A percentile compares a stretch with the other conserved stretches of the same genome.
Evolutionary conservation across 192 early-diverging fungal species (phyloP).

Genomic region (Allomyces macrogynus): DNA sequence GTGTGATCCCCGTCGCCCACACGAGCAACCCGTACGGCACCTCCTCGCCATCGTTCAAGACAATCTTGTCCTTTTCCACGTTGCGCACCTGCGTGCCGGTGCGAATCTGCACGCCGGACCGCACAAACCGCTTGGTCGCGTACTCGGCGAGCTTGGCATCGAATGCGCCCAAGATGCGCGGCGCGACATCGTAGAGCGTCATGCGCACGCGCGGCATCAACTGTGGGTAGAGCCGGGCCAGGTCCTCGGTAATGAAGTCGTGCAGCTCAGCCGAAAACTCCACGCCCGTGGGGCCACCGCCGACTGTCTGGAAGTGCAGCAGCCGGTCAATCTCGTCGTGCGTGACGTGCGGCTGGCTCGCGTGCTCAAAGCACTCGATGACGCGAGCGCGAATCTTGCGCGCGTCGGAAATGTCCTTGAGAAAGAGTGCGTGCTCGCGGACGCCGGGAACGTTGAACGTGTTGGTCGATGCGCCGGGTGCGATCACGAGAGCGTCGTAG

Average conservation of each 20-base stretch:
- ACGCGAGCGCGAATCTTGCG: constrained; percentile 58
- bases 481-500: constrained; percentile 67
- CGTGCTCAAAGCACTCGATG: constrained; percentile 40
- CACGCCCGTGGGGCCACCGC: constrained; percentile 68
- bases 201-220: constrained; percentile 11
- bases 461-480: constrained; percentile 58
- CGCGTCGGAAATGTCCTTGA: constrained; percentile 72
- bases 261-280: constrained; percentile 58
- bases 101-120: constrained; percentile 52
- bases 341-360: constrained; percentile 40
- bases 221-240: background rate
- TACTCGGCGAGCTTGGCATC: constrained; percentile 52
- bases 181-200: constrained; percentile 60
- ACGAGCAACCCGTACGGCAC: constrained; percentile 48
- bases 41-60: constrained; percentile 25
- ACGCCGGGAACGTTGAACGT: constrained; percentile 73
- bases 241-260: constrained; percentile 53
- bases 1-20: constrained; percentile 58
- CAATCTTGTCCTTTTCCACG: constrained; percentile 31
- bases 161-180: constrained; percentile 55
- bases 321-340: constrained; percentile 37
- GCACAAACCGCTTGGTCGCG: constrained; percentile 46
- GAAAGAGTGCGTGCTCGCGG: constrained; percentile 57
- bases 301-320: constrained; percentile 68
- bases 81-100: constrained; percentile 37